Evolutionary conservation across 371 early-diverging fungal genomes (phyloP).

Genomic region (Fennellomyces sp.): DNA sequence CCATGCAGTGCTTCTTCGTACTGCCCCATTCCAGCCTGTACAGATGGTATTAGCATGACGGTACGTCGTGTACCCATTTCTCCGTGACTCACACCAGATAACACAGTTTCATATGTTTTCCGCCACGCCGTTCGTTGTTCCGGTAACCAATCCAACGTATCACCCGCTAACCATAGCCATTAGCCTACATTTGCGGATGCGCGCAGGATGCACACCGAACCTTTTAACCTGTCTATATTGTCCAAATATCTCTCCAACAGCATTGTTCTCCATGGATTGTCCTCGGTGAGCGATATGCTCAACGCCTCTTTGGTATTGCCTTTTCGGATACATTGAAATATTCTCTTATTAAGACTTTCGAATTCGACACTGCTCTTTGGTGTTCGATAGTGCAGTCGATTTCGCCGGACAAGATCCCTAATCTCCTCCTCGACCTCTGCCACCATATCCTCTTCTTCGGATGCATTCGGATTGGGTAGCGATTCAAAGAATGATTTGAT

Average conservation of each 20-base stretch:
- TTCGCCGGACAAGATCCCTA: background rate
- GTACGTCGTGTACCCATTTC: background rate
- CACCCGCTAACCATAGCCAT: slow-evolving; percentile 2
- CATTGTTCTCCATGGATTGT: slow-evolving; percentile 6
- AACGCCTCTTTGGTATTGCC: slow-evolving; percentile 2
- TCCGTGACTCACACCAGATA: background rate
- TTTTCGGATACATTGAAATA: slow-evolving; percentile 1
- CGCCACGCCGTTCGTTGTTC: slow-evolving; percentile 12
- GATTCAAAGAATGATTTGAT: slow-evolving; percentile 4
- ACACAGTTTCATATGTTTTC: background rate
- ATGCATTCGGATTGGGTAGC: background rate
- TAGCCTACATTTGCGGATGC: too few species aligned
- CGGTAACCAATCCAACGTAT: slow-evolving; percentile 1
- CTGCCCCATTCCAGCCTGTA: slow-evolving; percentile 2
- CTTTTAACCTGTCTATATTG: background rate
- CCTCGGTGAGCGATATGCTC: background rate
- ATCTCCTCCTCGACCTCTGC: slow-evolving; percentile 22
- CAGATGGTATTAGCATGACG: background rate
- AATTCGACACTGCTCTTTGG: background rate
- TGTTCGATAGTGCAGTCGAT: background rate
- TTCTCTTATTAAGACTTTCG: background rate
- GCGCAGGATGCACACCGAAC: too few species aligned
- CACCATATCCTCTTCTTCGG: slow-evolving; percentile 8
- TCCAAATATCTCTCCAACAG: slow-evolving; percentile 5
- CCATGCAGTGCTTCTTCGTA: slow-evolving; percentile 12